phyloP scores from a whole-genome alignment of 495 filamentous ascomycete genomes.

The Aspergillus carlsbadensis region DNA sequence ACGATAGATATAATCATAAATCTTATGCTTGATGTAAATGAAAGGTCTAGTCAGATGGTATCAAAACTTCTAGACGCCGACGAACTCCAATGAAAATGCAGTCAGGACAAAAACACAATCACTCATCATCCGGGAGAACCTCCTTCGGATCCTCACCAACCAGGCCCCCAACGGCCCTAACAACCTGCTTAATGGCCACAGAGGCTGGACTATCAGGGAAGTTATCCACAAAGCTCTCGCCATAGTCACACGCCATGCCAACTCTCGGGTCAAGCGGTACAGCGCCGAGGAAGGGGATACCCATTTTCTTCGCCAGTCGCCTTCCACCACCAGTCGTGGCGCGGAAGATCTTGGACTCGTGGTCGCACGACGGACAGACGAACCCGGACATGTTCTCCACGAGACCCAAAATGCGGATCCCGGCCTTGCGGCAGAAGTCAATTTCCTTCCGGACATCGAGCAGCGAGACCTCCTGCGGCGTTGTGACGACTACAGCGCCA shows the following conservation, averaged over 20 bases:
- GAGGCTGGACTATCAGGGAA: conserved; percentile 92
- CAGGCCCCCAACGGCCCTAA: conserved; percentile 62
- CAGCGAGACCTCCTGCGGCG: conserved; percentile 90
- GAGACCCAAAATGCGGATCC: conserved; percentile 80
- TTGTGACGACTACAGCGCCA: conserved; percentile 90
- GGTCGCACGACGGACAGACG: conserved; percentile 85
- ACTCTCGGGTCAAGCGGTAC: conserved; percentile 95
- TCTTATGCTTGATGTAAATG: too few relatives aligned
- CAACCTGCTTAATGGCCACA: conserved; percentile 71
- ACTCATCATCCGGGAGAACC: conserved; percentile 38
- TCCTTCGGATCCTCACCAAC: conserved; percentile 56
- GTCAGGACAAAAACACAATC: conserved; percentile 24
- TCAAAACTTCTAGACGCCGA: conserved; percentile 14
- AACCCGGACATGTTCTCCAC: conserved; percentile 99
- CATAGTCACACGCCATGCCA: conserved; percentile 94
- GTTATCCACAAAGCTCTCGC: conserved; percentile 93
- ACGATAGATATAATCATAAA: too few relatives aligned
- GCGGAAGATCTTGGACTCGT: conserved; percentile 81
- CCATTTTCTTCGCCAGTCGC: conserved; percentile 76
- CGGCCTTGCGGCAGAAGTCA: conserved; percentile 94
- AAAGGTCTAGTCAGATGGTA: conserved; percentile 11
- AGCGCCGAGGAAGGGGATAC: conserved; percentile 80
- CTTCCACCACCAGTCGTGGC: conserved; percentile 87
- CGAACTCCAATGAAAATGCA: conserved; percentile 14
- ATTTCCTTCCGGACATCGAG: conserved; percentile 95